Base-by-base conservation (phyloP, 2,329 filamentous ascomycete species). In the Fusarium sp. region DNA sequence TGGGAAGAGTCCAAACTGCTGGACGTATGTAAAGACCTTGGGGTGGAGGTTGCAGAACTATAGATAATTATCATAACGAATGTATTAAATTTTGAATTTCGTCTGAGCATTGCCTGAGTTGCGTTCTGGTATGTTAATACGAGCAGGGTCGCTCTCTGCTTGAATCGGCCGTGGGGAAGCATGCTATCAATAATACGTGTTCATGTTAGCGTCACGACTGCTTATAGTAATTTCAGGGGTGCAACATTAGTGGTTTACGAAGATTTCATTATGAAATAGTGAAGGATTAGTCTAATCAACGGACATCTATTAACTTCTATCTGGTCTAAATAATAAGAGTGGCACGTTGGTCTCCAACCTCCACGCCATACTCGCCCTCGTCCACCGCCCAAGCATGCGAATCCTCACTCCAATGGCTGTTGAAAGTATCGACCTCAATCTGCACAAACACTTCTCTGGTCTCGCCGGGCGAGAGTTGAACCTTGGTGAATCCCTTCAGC, bases 391-490 rank as follows among this genome's bases (percentile, higher is more conserved):
- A 56, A 42, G 25, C 25, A 43, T 18, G 35, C 21, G 16, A 56
- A 19, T 0, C 5, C 21, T 56, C 37, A 4, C 21, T 56, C 52
- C 52, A 56, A 19, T 43, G 35, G 4, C 25, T 11, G 6, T 4
- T 19, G 0, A 56, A 56, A 28, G 8, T 43, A 1, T 43, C 21
- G 0, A 32, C 37, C 1, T 43, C 25, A 2, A 56, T 32, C 71
- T 73, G 6, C 81, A 89, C 73, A 89, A 90, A 78, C 18, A 73
- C 25, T 6, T 63, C 35, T 6, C 11, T 37, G 0, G 32, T 46
- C 50, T 74, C 58, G 1, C 52, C 52, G 1, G 61, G 64, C 3
- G 63, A 43, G 0, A 74, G 50, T 2, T 43, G 40, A 3, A 58
- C 43, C 38, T 73, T 74, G 8, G n/a, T 37, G 32, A 74, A 73